Conservation (phyloP, 2,329 filamentous ascomycete genomes). For the Zalaria sp. region DNA sequence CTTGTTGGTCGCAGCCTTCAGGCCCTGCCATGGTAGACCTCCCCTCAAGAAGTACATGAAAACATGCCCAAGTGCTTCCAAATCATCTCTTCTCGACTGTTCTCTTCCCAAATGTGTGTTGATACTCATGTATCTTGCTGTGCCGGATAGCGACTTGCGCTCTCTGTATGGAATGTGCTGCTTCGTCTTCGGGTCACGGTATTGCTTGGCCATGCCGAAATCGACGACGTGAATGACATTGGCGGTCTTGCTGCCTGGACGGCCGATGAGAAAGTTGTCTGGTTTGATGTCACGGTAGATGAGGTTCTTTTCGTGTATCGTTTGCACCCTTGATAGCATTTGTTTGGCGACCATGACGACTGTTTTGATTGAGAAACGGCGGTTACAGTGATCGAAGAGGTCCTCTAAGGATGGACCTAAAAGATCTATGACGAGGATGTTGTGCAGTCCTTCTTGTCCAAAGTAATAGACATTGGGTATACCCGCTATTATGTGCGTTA, state of each 20-base stretch:
- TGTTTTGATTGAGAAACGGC: constrained; percentile 91
- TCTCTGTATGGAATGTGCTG: constrained; percentile 97
- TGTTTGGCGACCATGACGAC: constrained; percentile 99
- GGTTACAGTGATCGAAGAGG: constrained; percentile 92
- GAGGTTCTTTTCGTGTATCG: constrained; percentile 96
- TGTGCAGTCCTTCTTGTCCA: constrained; percentile 94
- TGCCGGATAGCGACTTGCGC: constrained; percentile 90
- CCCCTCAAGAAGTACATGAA: constrained; percentile 58
- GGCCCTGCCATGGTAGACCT: constrained; percentile 52
- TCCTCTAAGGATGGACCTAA: constrained; percentile 91
- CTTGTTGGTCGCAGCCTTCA: constrained; percentile 62
- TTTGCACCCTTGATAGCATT: constrained; percentile 89
- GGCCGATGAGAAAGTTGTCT: constrained; percentile 96
- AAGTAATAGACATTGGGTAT: constrained; percentile 99
- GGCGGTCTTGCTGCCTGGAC: constrained; percentile 80
- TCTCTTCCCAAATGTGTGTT: constrained; percentile 96
- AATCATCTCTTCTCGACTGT: constrained; percentile 87
- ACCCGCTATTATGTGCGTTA: constrained; percentile 47
- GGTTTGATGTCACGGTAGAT: constrained; percentile 99
- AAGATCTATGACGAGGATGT: constrained; percentile 95
- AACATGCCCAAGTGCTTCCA: constrained; percentile 67
- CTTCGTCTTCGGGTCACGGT: constrained; percentile 96
- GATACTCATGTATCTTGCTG: constrained; percentile 98
- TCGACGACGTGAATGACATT: constrained; percentile 98
- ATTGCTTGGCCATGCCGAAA: constrained; percentile 99